Base-by-base conservation (phyloP, 2,329 filamentous ascomycete species). In the Aspergillus aculeatus region DNA sequence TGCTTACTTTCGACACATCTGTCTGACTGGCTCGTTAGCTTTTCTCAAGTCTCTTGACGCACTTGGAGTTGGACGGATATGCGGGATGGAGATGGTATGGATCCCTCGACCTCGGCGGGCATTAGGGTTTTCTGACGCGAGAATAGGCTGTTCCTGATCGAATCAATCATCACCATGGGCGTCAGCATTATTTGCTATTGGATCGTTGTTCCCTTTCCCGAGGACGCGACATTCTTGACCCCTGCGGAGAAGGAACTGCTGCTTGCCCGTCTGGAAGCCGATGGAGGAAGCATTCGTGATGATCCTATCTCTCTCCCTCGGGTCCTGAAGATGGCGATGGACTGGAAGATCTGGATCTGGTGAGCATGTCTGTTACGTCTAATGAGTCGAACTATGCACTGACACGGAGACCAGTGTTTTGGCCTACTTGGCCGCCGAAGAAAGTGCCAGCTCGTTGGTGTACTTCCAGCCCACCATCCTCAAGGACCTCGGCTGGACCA, bases 381-480 rank as follows among this genome's bases (percentile, higher is more conserved):
- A 32, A 19, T n/a, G 32, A 58, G 48, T 9, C 52, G 52, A n/a
- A 56, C 54, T 16, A 59, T 59, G 52, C 6, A 10, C 16, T 44
- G 24, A 54, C 51, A 21, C 21, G 2, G 6, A 6, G 4, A n/a
- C 29, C 38, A 67, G 66, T 44, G 61, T 69, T 29, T n/a, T 71
- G 23, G 58, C 50, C 29, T 64, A 65, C 44, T 52, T 64, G 14
- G 63, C 61, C 6, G 61, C 62, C 48, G 61, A 64, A 48, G 61
- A 63, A 54, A 64, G 57, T 21, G 63, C 62, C 47, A 60, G 61
- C 50, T 60, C 63, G 5, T 53, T 64, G 16, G 57, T 59, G 3
- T 55, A 67, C 19, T 75, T 76, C 59, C 69, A 69, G 14, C 73
- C 73, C 0, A 73, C 72, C 10, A 74, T 75, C 50, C 62, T 75